Base-by-base conservation (phyloP, 2,329 filamentous ascomycete genomes). In the Plectosphaerella plurivora region DNA sequence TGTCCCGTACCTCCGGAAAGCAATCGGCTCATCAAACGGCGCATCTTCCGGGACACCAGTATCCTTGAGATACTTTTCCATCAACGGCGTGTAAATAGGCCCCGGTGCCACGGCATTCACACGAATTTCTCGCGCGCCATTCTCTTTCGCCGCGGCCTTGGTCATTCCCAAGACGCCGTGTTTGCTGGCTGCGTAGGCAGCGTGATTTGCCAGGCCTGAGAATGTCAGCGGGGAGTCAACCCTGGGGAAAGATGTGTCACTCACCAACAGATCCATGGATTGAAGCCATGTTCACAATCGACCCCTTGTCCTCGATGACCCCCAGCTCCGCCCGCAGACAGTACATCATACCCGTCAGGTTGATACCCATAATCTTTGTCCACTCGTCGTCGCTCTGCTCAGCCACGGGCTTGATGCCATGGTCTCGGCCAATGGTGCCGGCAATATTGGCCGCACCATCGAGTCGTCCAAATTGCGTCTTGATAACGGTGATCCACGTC, bases 271-370 rank as follows among this genome's bases (percentile, higher is more conserved):
- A 45, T 5, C 75, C 75, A 16, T 74, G 68, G 28, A 78, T 72
- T 39, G 71, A 76, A 15, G 69, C 66, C 24, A 73, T 66, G 61
- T 76, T 80, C 50, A 81, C 77, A 55, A 81, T 78, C 57, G 75
- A 77, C 2, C 74, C 75, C 2, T 71, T 70, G 4, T 70, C 64
- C 2, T 67, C 66, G 46, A 78, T 70, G 36, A 68, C 67, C 36
- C 60, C 59, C 41, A 70, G 61, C 54, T 66, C 59, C n/a, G 66
- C 68, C 37, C 69, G 64, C 53, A 72, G 50, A 54, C 70, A 73
- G 58, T 71, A 68, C 68, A 73, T 71, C 15, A 63, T 65, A 6
- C 70, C 71, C 8, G 68, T 72, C 37, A 72, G 56, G 53, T 73
- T 73, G 47, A 73, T 63, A 7, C 59, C 62, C 24, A 73, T 67